Percentiles rank a stretch among this genome's conserved stretches.
phyloP scores from a whole-genome alignment of 2,329 filamentous ascomycete species.

The Sporothrix globosa region DNA sequence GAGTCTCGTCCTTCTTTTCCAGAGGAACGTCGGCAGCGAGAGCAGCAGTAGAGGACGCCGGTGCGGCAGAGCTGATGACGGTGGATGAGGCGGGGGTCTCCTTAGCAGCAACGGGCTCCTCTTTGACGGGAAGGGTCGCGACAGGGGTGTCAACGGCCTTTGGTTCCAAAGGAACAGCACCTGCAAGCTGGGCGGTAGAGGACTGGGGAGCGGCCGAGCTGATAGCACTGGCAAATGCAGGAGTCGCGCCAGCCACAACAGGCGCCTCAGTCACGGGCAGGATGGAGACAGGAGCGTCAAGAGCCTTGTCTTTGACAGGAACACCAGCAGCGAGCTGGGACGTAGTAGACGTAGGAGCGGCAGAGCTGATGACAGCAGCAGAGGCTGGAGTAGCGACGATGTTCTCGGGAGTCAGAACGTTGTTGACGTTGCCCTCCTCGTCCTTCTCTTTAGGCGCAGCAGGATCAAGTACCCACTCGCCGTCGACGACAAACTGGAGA shows the following conservation, averaged over 20 bases:
- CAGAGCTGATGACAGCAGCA: constrained; percentile 40
- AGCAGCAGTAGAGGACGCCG: constrained; percentile 17
- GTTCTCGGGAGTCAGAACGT: constrained; percentile 78
- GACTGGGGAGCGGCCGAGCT: constrained; percentile 11
- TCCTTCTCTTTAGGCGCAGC: constrained; percentile 81
- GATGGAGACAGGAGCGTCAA: neutral
- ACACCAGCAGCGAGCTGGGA: constrained; percentile 50
- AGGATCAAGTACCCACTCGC: constrained; percentile 82
- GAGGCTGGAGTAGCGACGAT: constrained; percentile 58
- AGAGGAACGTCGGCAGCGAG: constrained; percentile 59
- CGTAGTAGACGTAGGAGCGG: neutral
- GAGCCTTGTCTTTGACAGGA: constrained; percentile 57
- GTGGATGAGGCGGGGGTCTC: constrained; percentile 52
- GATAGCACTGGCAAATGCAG: constrained; percentile 48
- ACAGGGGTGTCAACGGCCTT: constrained; percentile 7
- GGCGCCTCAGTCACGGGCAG: constrained; percentile 21
- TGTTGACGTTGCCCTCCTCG: constrained; percentile 84
- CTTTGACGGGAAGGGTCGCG: neutral
- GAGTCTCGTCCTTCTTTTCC: constrained; percentile 46
- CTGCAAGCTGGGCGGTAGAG: constrained; percentile 38
- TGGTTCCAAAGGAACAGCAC: constrained; percentile 63
- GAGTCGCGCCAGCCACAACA: constrained; percentile 42
- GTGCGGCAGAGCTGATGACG: constrained; percentile 28
- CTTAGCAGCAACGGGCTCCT: constrained; percentile 34
- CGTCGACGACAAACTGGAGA: constrained; percentile 88